Base-by-base conservation (phyloP, 257 asterid species). In the Striga asiatica region DNA sequence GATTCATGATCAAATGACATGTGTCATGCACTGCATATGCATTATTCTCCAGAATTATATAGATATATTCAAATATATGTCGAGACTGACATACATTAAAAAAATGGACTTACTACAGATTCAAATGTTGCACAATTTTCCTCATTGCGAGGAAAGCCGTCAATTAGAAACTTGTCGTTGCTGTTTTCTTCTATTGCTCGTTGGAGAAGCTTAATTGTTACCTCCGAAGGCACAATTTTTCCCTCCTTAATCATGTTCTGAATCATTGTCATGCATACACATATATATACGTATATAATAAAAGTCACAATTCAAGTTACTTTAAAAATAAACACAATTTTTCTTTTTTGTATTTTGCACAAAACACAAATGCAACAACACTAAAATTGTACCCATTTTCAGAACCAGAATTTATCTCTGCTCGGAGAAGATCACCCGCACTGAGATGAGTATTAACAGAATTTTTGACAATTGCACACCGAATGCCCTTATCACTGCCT, bases 401-500 rank as follows among this genome's bases (percentile, higher is more conserved):
- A 48, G 84, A 77, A 54, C 85, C 89, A 49, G 89, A 89, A 60
- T 76, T 83, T 54, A 66, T 75, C 78, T 89, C 95, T 43, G 88
- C 94, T 60, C 97, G 77, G 54, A 89, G 97, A 75, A 89, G 97
- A 74, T 89, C 97, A 64, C 97, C 97, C 13, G 95, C 97, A 73
- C 97, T 89, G 49, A 89, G 93, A 71, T 89, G 97, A 53, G 88
- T 85, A 70, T 79, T 85, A 45, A 94, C 95, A 68, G 71, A 89
- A 56, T 85, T 79, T 60, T 85, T 29, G 17, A 89, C 95, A n/a
- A 85, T 79, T 37, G 93, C 73, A 71, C 95, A 85, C 69, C 85
- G 97, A 67, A 95, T 89, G 48, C 97, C 97, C 88, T 85, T 89
- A 18, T 95, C 97, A 71, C 97, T 89, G 48, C 97, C 95, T 16